These are phyloP conservation scores for Cyanidium caldarium DNA, from an alignment of 23 red algal species.

Conservation along the genomic window DNA sequence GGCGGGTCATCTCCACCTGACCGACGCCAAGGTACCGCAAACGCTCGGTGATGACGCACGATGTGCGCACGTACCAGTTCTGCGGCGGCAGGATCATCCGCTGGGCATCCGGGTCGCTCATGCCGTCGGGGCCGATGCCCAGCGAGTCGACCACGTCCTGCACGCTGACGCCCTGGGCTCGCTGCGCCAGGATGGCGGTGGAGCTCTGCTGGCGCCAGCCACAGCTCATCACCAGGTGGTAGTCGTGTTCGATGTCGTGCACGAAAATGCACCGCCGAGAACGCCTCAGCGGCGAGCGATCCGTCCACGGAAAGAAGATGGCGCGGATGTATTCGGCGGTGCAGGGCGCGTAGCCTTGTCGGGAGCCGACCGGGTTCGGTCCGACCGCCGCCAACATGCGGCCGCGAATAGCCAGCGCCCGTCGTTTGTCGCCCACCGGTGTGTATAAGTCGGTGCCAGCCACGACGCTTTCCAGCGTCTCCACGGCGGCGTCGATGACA, in stretches of 20 bases:
- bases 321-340: background rate
- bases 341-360: background rate
- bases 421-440: no score
- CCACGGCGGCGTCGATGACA: background rate
- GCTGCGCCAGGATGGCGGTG: background rate
- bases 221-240: background rate
- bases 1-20: background rate
- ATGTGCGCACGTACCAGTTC: background rate
- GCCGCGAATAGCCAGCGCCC: background rate
- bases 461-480: background rate
- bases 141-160: background rate
- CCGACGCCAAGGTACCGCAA: background rate
- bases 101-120: background rate
- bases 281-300: background rate
- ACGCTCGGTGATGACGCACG: background rate
- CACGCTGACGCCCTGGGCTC: no score
- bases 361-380: background rate
- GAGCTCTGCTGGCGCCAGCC: background rate
- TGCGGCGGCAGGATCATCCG: background rate
- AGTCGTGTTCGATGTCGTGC: background rate
- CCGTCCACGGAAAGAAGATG: constrained; percentile 1
- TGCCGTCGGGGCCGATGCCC: background rate
- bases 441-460: no score
- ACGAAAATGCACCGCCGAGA: background rate
- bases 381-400: background rate